Conservation (phyloP, 1,284 basidiomycete species). For the Psilocybe mexicana region DNA sequence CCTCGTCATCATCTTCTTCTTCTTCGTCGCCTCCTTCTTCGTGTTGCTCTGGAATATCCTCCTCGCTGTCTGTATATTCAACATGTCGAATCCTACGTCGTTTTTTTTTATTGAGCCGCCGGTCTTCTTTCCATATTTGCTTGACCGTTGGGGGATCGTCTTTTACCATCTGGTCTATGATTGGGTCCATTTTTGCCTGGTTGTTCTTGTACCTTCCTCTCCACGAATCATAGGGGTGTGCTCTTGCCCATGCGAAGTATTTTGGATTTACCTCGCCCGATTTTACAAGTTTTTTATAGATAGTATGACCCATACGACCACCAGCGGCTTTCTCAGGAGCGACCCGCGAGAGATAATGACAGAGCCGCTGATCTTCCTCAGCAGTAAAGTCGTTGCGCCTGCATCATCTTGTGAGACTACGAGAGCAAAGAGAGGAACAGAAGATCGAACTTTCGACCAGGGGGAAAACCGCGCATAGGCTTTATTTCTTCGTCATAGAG, state of each 20-base stretch:
- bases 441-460: conserved; percentile 17
- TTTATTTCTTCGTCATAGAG: conserved; percentile 23
- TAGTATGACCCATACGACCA: conserved; percentile 36
- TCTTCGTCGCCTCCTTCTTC: conserved; percentile 13
- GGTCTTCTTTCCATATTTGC: conserved; percentile 25
- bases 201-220: conserved; percentile 73
- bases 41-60: conserved; percentile 13
- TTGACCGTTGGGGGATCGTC: conserved; percentile 24
- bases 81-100: conserved; percentile 6
- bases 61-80: not conserved
- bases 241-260: conserved; percentile 57
- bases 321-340: conserved; percentile 36
- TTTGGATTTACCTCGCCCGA: conserved; percentile 21
- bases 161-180: conserved; percentile 49
- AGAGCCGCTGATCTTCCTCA: conserved; percentile 39
- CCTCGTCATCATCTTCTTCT: conserved; percentile 14
- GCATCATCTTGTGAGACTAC: not conserved
- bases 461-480: conserved; percentile 34
- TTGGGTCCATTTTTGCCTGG: conserved; percentile 46
- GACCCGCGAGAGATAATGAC: conserved; percentile 34
- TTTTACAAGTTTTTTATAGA: conserved; percentile 34
- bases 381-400: conserved; percentile 33
- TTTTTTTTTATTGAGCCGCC: conserved; percentile 19
- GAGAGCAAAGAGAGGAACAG: not conserved
- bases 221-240: conserved; percentile 75